phyloP scores from a whole-genome alignment of 768 basidiomycete genomes.

The Auricularia heimuer region DNA sequence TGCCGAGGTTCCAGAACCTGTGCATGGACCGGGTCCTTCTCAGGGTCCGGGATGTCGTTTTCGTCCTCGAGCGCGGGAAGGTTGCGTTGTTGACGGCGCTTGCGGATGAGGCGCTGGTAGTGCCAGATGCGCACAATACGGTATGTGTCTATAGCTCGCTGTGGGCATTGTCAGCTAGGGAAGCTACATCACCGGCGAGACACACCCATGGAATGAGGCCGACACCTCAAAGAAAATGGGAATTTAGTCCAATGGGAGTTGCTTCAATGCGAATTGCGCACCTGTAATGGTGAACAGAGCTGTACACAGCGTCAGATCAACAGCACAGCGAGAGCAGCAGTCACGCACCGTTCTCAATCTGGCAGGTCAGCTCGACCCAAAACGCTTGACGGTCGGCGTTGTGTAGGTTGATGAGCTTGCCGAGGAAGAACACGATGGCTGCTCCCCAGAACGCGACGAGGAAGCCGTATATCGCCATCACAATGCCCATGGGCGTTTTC shows the following conservation, averaged over 20 bases:
- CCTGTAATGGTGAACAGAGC: constrained; percentile 75
- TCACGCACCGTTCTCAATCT: constrained; percentile 58
- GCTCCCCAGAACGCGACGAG: constrained; percentile 83
- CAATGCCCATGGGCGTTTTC: constrained; percentile 61
- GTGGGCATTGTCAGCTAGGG: background rate
- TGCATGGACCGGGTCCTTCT: constrained; percentile 58
- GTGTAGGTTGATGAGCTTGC: constrained; percentile 59
- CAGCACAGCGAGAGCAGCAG: constrained; percentile 9
- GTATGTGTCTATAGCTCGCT: constrained; percentile 62
- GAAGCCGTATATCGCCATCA: constrained; percentile 71
- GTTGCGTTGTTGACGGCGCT: constrained; percentile 49
- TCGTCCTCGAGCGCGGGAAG: constrained; percentile 61
- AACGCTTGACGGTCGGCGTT: constrained; percentile 60
- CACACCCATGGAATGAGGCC: constrained; percentile 55
- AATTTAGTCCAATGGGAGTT: background rate
- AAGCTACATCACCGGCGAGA: too few relatives aligned
- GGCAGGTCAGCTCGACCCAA: constrained; percentile 73
- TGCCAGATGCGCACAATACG: constrained; percentile 66
- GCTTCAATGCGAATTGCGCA: constrained; percentile 26
- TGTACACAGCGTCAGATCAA: constrained; percentile 16
- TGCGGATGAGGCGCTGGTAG: constrained; percentile 52
- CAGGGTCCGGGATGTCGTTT: constrained; percentile 75
- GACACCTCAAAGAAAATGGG: constrained; percentile 4
- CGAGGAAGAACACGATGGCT: constrained; percentile 66
- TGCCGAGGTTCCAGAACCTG: constrained; percentile 60